A percentile compares a stretch with the other conserved stretches of the same genome.
These are phyloP conservation scores for Penstemon eatonii DNA, from an alignment of 257 asterid genomes.

Conservation along the genomic window DNA sequence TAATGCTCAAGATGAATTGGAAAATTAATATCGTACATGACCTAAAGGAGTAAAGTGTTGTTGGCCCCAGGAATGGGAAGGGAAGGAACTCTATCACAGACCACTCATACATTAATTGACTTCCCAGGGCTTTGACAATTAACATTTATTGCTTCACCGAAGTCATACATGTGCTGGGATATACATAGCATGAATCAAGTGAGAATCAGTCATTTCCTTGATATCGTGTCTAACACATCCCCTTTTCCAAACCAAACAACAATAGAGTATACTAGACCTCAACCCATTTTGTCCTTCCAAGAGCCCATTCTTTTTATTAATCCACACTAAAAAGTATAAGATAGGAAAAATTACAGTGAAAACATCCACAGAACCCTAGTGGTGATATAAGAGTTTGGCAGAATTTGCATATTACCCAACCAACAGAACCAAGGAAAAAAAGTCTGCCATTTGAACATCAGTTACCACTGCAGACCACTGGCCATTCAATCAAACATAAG, in stretches of 20 bases:
- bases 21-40: not conserved
- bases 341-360: constrained; percentile 16
- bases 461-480: not conserved
- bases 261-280: not conserved
- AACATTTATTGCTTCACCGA: constrained; percentile 15
- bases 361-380: not conserved
- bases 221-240: not conserved
- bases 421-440: not conserved
- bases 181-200: constrained; percentile 6
- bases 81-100: constrained; percentile 18
- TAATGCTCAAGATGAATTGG: not conserved
- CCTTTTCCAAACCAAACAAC: not conserved
- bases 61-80: constrained; percentile 7
- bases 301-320: not conserved
- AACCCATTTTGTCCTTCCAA: not conserved
- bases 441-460: not conserved
- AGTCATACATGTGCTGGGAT: constrained; percentile 6
- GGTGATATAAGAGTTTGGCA: constrained; percentile 1
- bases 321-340: not conserved
- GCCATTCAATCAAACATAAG: constrained; percentile 3
- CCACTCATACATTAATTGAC: not conserved
- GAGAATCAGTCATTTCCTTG: constrained; percentile 6
- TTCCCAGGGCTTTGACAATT: not conserved
- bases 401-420: constrained; percentile 12
- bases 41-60: constrained; percentile 6